phyloP scores from a whole-genome alignment of 257 asterid genomes.

The Primulina huaijiensis region DNA sequence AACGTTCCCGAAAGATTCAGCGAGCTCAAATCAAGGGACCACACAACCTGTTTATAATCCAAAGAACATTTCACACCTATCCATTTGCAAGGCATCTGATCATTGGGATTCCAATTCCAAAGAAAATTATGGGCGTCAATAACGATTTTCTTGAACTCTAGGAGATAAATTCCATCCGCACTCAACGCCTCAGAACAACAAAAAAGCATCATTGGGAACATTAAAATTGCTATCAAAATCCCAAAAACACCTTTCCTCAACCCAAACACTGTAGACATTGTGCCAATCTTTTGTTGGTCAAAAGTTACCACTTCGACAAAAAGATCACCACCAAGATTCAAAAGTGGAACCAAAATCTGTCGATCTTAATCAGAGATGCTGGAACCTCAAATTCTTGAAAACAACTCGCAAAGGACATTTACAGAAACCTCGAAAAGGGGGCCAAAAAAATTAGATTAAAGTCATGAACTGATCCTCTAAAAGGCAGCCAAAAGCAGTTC shows the following conservation, averaged over 20 bases:
- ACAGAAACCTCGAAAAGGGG: slow-evolving; percentile 23
- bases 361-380: slow-evolving; percentile 29
- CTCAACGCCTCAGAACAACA: slow-evolving; percentile 51
- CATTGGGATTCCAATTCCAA: slow-evolving; percentile 61
- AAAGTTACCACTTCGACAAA: slow-evolving; percentile 16
- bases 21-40: slow-evolving; percentile 53
- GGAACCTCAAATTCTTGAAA: slow-evolving; percentile 22
- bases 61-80: slow-evolving; percentile 66
- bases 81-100: slow-evolving; percentile 78
- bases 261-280: slow-evolving; percentile 45
- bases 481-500: slow-evolving; percentile 27
- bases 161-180: slow-evolving; percentile 58
- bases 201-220: slow-evolving; percentile 32
- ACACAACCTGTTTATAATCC: slow-evolving; percentile 44
- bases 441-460: slow-evolving; percentile 22
- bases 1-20: slow-evolving; percentile 69
- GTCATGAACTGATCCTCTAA: slow-evolving; percentile 23
- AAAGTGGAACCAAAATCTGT: slow-evolving; percentile 19
- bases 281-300: slow-evolving; percentile 28
- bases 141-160: slow-evolving; percentile 62
- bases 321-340: slow-evolving; percentile 17
- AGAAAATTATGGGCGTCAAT: slow-evolving; percentile 45
- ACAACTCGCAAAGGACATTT: slow-evolving; percentile 16
- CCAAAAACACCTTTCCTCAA: slow-evolving; percentile 36
- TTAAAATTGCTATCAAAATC: slow-evolving; percentile 37